Evolutionary conservation across 805 yeast species (phyloP).

Genomic region (Monosporozyma solicola): DNA sequence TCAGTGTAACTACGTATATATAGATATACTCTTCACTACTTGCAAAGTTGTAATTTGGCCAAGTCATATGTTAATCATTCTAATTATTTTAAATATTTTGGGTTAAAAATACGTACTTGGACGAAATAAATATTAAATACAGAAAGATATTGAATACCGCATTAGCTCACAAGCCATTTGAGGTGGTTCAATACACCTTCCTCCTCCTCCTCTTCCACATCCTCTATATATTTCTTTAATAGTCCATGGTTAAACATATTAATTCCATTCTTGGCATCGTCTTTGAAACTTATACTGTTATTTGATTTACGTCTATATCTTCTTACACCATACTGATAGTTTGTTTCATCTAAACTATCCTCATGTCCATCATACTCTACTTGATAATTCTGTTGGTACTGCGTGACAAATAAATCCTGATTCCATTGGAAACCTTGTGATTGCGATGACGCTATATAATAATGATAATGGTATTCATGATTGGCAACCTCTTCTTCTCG

Average conservation of each 20-base stretch:
- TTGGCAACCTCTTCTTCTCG: background rate
- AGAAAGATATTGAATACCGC: background rate
- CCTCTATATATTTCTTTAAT: background rate
- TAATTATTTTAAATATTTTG: too few species aligned
- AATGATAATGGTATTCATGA: constrained; percentile 2
- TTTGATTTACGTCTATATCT: constrained; percentile 23
- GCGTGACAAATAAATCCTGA: constrained; percentile 66
- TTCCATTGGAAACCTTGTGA: constrained; percentile 72
- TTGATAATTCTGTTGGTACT: constrained; percentile 50
- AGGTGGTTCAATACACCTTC: background rate
- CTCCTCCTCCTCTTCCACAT: background rate
- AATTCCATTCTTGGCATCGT: constrained; percentile 22
- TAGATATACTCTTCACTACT: too few species aligned
- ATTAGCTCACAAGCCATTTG: background rate
- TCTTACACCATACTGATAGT: constrained; percentile 2
- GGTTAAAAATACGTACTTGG: too few species aligned
- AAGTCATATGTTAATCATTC: too few species aligned
- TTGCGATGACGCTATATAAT: constrained; percentile 30
- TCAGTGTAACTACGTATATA: too few species aligned
- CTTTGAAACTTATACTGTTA: constrained; percentile 19
- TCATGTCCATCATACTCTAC: constrained; percentile 18
- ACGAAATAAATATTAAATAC: background rate
- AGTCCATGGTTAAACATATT: background rate
- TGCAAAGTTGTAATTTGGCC: too few species aligned
- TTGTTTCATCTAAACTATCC: constrained; percentile 7